Conservation (phyloP, 495 filamentous ascomycete species). For the Penicillium canescens region DNA sequence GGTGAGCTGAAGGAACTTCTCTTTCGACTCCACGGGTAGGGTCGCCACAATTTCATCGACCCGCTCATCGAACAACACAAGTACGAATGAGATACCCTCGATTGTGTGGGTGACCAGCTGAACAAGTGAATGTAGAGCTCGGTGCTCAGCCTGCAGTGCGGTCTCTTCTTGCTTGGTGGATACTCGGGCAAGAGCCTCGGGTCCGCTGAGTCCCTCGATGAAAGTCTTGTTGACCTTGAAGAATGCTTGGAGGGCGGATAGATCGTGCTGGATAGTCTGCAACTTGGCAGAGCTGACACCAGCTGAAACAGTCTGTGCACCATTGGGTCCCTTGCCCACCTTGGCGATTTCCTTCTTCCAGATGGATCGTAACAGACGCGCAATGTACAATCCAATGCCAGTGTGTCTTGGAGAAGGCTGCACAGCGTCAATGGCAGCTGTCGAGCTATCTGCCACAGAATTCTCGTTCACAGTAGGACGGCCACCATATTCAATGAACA, state of each 20-base stretch:
- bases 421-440: slow-evolving; percentile 71
- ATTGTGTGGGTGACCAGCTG: slow-evolving; percentile 81
- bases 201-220: slow-evolving; percentile 88
- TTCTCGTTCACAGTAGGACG: slow-evolving; percentile 77
- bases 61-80: slow-evolving; percentile 89
- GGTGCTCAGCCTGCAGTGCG: slow-evolving; percentile 87
- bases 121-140: slow-evolving; percentile 82
- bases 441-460: slow-evolving; percentile 59
- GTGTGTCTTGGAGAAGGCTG: slow-evolving; percentile 85
- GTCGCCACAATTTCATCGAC: slow-evolving; percentile 85
- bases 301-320: slow-evolving; percentile 46
- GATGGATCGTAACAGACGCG: slow-evolving; percentile 77
- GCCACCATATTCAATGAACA: slow-evolving; percentile 88
- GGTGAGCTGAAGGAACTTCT: slow-evolving; percentile 71
- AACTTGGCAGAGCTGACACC: slow-evolving; percentile 64
- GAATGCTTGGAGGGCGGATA: slow-evolving; percentile 77
- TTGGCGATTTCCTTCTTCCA: slow-evolving; percentile 73
- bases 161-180: slow-evolving; percentile 84
- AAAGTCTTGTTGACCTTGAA: slow-evolving; percentile 80
- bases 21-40: slow-evolving; percentile 66
- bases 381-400: slow-evolving; percentile 83
- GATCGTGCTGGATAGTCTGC: slow-evolving; percentile 71
- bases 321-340: slow-evolving; percentile 57
- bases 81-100: slow-evolving; percentile 93
- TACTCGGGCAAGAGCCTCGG: slow-evolving; percentile 70